Conservation (phyloP, 1,139 yeast genomes). For the Hansenula anomala region DNA sequence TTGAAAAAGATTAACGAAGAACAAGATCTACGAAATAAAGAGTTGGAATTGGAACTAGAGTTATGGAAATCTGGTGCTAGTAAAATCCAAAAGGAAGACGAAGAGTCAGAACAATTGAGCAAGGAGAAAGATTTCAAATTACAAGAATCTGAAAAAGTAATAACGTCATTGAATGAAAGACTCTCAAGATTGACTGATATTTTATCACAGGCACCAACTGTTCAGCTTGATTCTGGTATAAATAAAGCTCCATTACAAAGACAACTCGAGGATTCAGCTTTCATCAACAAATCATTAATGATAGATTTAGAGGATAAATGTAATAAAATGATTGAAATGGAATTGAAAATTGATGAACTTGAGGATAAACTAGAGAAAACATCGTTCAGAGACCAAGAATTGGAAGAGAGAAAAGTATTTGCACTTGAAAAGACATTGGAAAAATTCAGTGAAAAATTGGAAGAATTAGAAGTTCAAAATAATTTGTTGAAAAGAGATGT, state of each 20-base stretch:
- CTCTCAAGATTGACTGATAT: slow-evolving; percentile 11
- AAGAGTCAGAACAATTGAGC: not conserved
- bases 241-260: slow-evolving; percentile 11
- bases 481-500: slow-evolving; percentile 38
- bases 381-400: not conserved
- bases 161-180: slow-evolving; percentile 11
- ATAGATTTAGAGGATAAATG: slow-evolving; percentile 38
- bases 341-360: slow-evolving; percentile 34
- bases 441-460: slow-evolving; percentile 38
- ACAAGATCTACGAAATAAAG: slow-evolving; percentile 37
- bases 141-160: not conserved
- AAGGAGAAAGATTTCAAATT: not conserved
- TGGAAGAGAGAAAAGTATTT: slow-evolving; percentile 23
- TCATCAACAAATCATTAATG: slow-evolving; percentile 31
- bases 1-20: slow-evolving; percentile 45
- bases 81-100: slow-evolving; percentile 2
- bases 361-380: slow-evolving; percentile 20
- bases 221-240: slow-evolving; percentile 1
- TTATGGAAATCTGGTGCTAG: slow-evolving; percentile 44
- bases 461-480: slow-evolving; percentile 39
- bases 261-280: slow-evolving; percentile 21
- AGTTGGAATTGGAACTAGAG: slow-evolving; percentile 46
- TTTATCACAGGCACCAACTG: slow-evolving; percentile 9
- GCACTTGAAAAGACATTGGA: slow-evolving; percentile 42
- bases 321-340: slow-evolving; percentile 36